These are phyloP conservation scores for Kodamaea lidongshanica DNA, from an alignment of 805 yeast species.

Conservation along the genomic window DNA sequence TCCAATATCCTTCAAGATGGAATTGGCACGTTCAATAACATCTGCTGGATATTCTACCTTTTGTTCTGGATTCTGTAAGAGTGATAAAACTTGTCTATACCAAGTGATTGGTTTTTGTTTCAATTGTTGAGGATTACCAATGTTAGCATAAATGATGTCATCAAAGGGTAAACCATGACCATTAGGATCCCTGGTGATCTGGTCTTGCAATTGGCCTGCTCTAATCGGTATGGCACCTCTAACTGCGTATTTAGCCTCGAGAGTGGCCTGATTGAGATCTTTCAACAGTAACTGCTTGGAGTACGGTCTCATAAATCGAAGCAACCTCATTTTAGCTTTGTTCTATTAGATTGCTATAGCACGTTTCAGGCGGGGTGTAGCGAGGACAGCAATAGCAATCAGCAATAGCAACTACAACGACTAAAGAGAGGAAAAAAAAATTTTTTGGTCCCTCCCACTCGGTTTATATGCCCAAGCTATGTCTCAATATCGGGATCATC, in stretches of 20 bases:
- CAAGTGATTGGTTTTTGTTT: conserved; percentile 94
- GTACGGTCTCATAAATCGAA: conserved; percentile 4
- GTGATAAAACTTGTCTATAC: conserved; percentile 82
- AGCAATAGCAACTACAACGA: conserved; percentile 1
- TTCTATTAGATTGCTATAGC: too few relatives aligned
- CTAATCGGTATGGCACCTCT: conserved; percentile 90
- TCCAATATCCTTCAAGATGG: conserved; percentile 55
- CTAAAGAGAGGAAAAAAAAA: not conserved
- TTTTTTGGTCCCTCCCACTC: too few relatives aligned
- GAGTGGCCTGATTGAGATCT: conserved; percentile 58
- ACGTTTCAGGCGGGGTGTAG: too few relatives aligned
- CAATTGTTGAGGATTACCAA: conserved; percentile 97
- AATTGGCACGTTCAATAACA: conserved; percentile 64
- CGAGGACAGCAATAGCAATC: not conserved
- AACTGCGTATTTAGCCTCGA: conserved; percentile 91
- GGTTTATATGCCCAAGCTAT: too few relatives aligned
- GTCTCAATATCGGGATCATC: too few relatives aligned
- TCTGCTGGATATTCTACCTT: conserved; percentile 49
- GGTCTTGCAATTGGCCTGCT: conserved; percentile 74
- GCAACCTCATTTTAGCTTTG: conserved; percentile 3
- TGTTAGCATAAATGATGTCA: conserved; percentile 80
- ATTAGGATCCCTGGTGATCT: conserved; percentile 41
- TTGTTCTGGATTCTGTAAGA: conserved; percentile 75
- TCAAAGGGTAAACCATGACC: conserved; percentile 69
- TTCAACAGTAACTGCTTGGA: conserved; percentile 7